Conservation (phyloP, 1,284 basidiomycete genomes). For the Trametes polyzona region DNA sequence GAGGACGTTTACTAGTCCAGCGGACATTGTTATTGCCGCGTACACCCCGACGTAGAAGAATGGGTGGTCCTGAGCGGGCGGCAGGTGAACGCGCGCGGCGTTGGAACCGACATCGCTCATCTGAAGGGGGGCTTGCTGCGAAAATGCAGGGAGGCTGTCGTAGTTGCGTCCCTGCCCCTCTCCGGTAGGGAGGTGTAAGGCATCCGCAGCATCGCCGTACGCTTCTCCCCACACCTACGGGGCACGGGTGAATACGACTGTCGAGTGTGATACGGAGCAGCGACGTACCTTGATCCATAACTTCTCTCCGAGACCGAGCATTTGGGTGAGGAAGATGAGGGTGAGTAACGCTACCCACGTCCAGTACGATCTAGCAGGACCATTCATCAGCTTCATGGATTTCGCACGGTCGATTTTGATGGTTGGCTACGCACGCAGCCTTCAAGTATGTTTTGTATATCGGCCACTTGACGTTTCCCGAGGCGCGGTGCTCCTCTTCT, state of each 20-base stretch:
- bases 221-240: conserved; percentile 65
- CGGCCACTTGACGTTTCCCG: conserved; percentile 77
- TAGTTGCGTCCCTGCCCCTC: no score
- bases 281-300: conserved; percentile 72
- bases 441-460: conserved; percentile 82
- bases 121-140: no score
- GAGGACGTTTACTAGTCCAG: conserved; percentile 48
- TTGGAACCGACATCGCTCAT: no score
- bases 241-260: not conserved
- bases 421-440: conserved; percentile 57
- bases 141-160: no score
- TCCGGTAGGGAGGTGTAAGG: no score
- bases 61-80: conserved; percentile 55
- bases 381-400: not conserved
- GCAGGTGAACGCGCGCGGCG: no score
- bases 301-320: conserved; percentile 63
- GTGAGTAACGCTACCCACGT: conserved; percentile 56
- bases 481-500: conserved; percentile 72
- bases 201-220: no score
- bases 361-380: conserved; percentile 59
- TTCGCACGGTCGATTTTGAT: no score
- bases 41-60: conserved; percentile 69
- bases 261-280: not conserved
- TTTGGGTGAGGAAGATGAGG: conserved; percentile 55
- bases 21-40: conserved; percentile 54